phyloP scores from a whole-genome alignment of 768 basidiomycete genomes.

The Podaxis rugospora region DNA sequence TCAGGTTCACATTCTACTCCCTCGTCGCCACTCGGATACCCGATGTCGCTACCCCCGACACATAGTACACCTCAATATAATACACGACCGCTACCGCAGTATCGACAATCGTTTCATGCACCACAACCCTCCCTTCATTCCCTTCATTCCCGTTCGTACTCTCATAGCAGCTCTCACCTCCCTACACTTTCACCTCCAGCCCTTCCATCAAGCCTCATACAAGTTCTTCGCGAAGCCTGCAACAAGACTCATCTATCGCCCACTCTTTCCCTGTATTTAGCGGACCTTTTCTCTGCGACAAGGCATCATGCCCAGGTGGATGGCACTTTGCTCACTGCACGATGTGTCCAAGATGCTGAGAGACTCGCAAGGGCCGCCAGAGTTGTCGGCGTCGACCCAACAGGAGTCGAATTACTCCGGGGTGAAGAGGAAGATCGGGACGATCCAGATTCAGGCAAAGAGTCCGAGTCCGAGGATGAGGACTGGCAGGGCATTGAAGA shows the following conservation, averaged over 20 bases:
- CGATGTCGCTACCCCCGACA: constrained; percentile 21
- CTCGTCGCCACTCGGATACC: constrained; percentile 19
- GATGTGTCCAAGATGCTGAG: constrained; percentile 58
- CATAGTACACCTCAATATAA: constrained; percentile 21
- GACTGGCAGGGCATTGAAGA: constrained; percentile 12
- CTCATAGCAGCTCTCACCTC: constrained; percentile 14
- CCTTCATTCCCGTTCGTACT: constrained; percentile 16
- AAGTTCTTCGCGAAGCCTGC: constrained; percentile 25
- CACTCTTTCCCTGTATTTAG: constrained; percentile 55
- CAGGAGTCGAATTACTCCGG: constrained; percentile 54
- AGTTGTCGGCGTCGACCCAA: constrained; percentile 57
- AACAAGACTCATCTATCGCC: constrained; percentile 43
- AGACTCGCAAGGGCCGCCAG: constrained; percentile 64
- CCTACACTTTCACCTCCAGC: constrained; percentile 9
- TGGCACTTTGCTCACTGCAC: constrained; percentile 59
- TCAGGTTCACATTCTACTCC: constrained; percentile 28
- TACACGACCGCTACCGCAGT: constrained; percentile 27
- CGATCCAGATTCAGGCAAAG: constrained; percentile 6
- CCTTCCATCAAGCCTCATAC: constrained; percentile 26
- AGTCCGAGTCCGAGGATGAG: constrained; percentile 5
- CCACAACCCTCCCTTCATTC: constrained; percentile 17
- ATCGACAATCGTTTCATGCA: constrained; percentile 18
- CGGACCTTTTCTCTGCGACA: constrained; percentile 70
- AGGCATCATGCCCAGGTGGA: constrained; percentile 71
- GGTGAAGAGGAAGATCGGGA: constrained; percentile 1